Percentiles rank a stretch among this genome's conserved stretches.
Evolutionary conservation across 805 yeast species (phyloP).

Genomic region (Wickerhamomyces queroliae): DNA sequence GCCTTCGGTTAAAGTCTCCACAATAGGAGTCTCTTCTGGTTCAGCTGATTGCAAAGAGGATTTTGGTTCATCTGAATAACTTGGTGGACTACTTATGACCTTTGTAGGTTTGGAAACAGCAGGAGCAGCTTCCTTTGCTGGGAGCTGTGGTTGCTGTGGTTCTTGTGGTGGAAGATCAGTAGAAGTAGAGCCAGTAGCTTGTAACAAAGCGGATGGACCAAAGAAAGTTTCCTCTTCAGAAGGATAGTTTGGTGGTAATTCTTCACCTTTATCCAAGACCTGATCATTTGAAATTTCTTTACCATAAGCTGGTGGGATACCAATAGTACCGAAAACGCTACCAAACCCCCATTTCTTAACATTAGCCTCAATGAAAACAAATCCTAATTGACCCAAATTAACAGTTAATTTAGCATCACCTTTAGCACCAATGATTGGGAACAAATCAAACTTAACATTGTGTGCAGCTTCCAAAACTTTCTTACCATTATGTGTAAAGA

Average conservation of each 20-base stretch:
- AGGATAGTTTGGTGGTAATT: constrained; percentile 66
- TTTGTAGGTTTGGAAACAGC: constrained; percentile 5
- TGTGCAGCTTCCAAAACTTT: constrained; percentile 54
- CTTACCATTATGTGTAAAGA: constrained; percentile 93
- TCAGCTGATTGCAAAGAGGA: constrained; percentile 1
- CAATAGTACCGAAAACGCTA: constrained; percentile 33
- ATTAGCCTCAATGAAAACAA: constrained; percentile 76
- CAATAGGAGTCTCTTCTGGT: constrained; percentile 2
- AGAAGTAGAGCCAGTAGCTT: background rate
- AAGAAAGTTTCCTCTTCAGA: constrained; percentile 57
- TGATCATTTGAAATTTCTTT: constrained; percentile 38
- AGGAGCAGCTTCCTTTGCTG: too few species aligned
- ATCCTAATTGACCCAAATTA: constrained; percentile 81
- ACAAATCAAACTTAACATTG: constrained; percentile 51
- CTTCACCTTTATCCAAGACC: constrained; percentile 66
- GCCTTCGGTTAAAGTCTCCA: constrained; percentile 11
- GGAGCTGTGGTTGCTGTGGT: too few species aligned
- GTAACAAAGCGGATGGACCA: constrained; percentile 32
- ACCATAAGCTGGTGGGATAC: constrained; percentile 41
- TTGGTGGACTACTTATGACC: constrained; percentile 18
- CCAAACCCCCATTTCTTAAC: constrained; percentile 85
- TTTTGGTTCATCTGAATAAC: constrained; percentile 21
- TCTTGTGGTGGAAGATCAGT: too few species aligned
- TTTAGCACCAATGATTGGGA: constrained; percentile 86
- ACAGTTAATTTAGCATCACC: constrained; percentile 81